These are phyloP conservation scores for Leishmania tarentolae DNA, from an alignment of 208 protist genomes.

Conservation along the genomic window DNA sequence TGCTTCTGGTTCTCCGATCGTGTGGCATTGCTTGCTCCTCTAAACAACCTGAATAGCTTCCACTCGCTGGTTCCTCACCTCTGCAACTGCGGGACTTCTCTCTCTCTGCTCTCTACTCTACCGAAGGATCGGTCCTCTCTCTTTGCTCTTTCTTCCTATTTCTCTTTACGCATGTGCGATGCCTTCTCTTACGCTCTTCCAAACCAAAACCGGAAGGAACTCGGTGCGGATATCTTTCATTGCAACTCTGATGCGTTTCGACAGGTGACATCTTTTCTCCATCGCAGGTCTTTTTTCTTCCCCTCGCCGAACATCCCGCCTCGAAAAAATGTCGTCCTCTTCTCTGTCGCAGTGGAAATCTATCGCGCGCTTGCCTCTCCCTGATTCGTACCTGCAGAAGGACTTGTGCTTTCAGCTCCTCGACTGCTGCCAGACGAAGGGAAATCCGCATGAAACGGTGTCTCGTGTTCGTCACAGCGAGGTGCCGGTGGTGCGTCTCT, in stretches of 20 bases:
- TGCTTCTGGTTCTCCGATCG: background rate
- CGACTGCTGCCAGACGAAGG: constrained; percentile 89
- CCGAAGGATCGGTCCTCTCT: too few relatives aligned
- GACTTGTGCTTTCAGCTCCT: constrained; percentile 85
- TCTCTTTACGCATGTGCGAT: background rate
- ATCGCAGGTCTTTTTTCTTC: background rate
- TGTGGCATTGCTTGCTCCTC: background rate
- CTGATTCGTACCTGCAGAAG: constrained; percentile 46
- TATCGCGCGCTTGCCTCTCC: constrained; percentile 39
- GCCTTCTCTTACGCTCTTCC: background rate
- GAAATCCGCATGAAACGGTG: constrained; percentile 55
- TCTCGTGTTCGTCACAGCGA: constrained; percentile 73
- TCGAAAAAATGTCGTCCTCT: constrained; percentile 19
- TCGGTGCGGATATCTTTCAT: background rate
- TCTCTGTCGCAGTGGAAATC: constrained; percentile 31
- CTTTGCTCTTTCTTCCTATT: background rate
- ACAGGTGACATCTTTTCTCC: background rate
- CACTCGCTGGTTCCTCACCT: background rate
- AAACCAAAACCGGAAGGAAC: background rate
- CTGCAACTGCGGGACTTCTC: background rate
- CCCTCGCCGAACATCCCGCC: background rate
- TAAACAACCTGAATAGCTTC: background rate
- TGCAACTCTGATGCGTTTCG: background rate
- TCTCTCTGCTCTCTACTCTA: background rate
- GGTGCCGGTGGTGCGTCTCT: constrained; percentile 92